Evolutionary conservation across 164 flowering plant genomes (phyloP), one percentile per base, ranked within the genome.

Genomic region (Stephania japonica): DNA sequence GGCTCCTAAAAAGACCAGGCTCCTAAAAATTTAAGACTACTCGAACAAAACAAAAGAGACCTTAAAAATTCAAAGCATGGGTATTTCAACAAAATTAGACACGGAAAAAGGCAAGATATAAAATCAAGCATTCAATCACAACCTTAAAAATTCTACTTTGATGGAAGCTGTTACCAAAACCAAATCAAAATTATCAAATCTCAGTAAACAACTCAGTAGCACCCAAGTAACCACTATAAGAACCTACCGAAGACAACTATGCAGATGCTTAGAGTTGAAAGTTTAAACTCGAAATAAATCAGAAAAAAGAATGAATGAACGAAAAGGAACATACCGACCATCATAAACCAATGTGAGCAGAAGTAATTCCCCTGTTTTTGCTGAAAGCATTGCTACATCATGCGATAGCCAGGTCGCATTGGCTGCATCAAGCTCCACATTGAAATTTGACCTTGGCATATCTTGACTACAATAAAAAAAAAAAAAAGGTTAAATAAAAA

Each of bases 351-450:
- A 86, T 26, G 91, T 87, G 76, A 96, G 85, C 66, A 91, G 74
- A 67, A 96, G 86, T 56, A 96, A 80, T 75, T 96, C 99, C 75
- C 99, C 99, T 62, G 93, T 83, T 87, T 93, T 96, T 59, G 97
- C 87, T 71, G 99, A 96, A 69, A 96, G 85, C 85, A 96, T 80
- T 59, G 93, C 97, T 18, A 92, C 95, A 78, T 96, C 97, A 81
- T 85, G 85, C 59, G 73, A 76, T 73, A 96, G 81, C 97, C 97
- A 96, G 44, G 93, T 87, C 47, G 93, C 92, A 87, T 84, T 81
- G 78, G 97, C 92, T 71, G 98, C 97, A 85, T 93, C 99, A 76
- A 96, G 95, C 86, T 96, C 99, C 79, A 89, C 90, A 77, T 69
- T 85, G 78, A 96, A 89, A 81, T 78, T 84, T 76, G 95, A 90